Evolutionary conservation across 2,329 filamentous ascomycete genomes (phyloP), one percentile per base, ranked within the genome.

Genomic region (Aspergillus ochraceoroseus): DNA sequence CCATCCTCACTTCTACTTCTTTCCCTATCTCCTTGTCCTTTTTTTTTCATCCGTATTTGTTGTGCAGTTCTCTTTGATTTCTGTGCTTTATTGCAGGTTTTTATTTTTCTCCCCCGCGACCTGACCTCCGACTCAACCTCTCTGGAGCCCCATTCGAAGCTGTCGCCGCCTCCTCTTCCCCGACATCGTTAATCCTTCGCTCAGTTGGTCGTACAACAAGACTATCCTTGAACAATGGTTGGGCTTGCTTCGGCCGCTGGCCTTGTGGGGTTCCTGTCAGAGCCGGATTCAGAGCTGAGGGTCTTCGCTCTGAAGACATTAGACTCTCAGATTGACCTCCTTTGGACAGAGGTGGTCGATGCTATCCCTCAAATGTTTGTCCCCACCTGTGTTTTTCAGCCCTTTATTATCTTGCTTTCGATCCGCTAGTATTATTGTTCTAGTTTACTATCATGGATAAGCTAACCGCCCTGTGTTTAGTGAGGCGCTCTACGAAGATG

Each of bases 401-500:
- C 7, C 22, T 31, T 13, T 18, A 25, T 39, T 13, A 11, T 12
- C 7, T 15, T 27, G 22, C 13, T 8, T 14, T n/a, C n/a, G n/a
- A n/a, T n/a, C n/a, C n/a, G n/a, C n/a, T n/a, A n/a, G 9, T 8
- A 9, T 14, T 32, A 32, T 34, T 30, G 25, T 20, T 41, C 29
- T 27, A n/a, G n/a, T n/a, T n/a, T n/a, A n/a, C n/a, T n/a, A n/a
- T n/a, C n/a, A n/a, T n/a, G n/a, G n/a, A n/a, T n/a, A 19, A 28
- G 39, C 47, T 47, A 47, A 50, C 51, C 33, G 22, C 50, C 19
- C 25, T 26, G 32, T 45, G 23, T 44, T 46, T 62, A 96, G 90
- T 71, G 92, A 98, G 77, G 87, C 87, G 40, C 80, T 98, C 35
- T 98, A 94, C 69, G 92, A 98, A 76, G 90, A 98, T 70, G 87